A percentile compares a stretch with the other conserved stretches of the same genome.
phyloP scores from a whole-genome alignment of 1,284 basidiomycete genomes.

The Ceraceosorus guamensis region DNA sequence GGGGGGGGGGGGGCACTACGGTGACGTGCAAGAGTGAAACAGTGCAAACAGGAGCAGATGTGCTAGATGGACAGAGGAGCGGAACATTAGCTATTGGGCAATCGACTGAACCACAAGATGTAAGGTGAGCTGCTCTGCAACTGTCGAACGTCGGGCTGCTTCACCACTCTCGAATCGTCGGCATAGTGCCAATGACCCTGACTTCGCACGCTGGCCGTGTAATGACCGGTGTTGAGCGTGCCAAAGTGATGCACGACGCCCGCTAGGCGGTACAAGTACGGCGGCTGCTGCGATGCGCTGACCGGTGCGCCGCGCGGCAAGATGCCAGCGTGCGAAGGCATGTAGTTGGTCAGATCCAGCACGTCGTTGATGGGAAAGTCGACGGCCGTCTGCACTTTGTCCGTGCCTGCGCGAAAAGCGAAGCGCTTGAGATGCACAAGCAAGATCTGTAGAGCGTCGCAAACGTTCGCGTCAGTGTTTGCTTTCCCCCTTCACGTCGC shows the following conservation, averaged over 20 bases:
- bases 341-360: constrained; percentile 82
- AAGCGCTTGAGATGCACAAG: constrained; percentile 96
- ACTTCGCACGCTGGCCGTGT: constrained; percentile 42
- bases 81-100: too few species aligned
- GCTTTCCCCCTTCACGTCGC: constrained; percentile 74
- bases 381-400: constrained; percentile 58
- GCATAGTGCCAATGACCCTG: constrained; percentile 39
- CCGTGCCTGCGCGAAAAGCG: constrained; percentile 81
- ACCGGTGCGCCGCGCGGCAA: constrained; percentile 12
- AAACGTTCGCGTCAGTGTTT: constrained; percentile 76
- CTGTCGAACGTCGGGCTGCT: constrained; percentile 16
- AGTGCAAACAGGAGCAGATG: too few species aligned
- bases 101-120: too few species aligned
- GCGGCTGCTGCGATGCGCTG: constrained; percentile 34
- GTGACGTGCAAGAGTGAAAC: too few species aligned
- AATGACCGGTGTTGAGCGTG: constrained; percentile 42
- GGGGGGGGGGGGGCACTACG: too few species aligned
- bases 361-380: constrained; percentile 65
- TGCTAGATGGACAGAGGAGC: too few species aligned
- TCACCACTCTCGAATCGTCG: constrained; percentile 37
- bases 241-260: constrained; percentile 50
- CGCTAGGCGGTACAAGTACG: constrained; percentile 51
- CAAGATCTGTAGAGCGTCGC: constrained; percentile 73
- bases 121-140: constrained; percentile 1
- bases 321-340: constrained; percentile 58